Evolutionary conservation across 768 basidiomycete species (phyloP), one percentile per base, ranked within the genome.

Genomic region (Imleria badia): DNA sequence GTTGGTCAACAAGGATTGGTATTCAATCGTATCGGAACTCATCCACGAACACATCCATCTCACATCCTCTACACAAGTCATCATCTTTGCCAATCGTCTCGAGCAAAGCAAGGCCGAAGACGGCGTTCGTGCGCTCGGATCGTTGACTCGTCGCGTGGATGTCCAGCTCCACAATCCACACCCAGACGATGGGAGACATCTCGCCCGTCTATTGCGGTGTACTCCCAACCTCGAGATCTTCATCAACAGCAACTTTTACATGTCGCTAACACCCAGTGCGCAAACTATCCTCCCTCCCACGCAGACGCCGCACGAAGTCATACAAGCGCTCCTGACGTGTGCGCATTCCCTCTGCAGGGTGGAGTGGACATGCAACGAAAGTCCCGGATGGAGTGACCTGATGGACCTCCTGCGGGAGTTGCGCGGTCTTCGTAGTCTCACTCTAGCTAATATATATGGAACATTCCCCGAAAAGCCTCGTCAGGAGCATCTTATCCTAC

Each of bases 161-260:
- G 70, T 79, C 40, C 66, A 64, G 6, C 72, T 80, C 40, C 60
- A 69, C 6, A 72, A 72, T 19, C 52, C 66, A 13, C 72, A 65
- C n/a, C 61, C 60, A 14, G 46, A 45, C 34, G 58, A 58, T 6
- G 52, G 52, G 13, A 38, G 7, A 2, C 56, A 63, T 43, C 66
- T 77, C 20, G 62, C 71, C 12, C 74, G 77, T 11, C 64, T 80
- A 17, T 55, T 80, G 33, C 64, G 62, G 14, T 72, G 71, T 51
- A 76, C 76, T 1, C 78, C 78, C 8, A 78, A 77, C 52, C 71
- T 80, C 38, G 59, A 73, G 56, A 75, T 77, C 33, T 79, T 77
- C 53, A 57, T 72, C 59, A 77, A 76, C 58, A 67, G 70, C 52
- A 79, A 75, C 54, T 60, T 56, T 43, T 64, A 68, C 60, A 61